These are phyloP conservation scores for Lentinula detonsa DNA, from an alignment of 768 basidiomycete species.

Conservation along the genomic window DNA sequence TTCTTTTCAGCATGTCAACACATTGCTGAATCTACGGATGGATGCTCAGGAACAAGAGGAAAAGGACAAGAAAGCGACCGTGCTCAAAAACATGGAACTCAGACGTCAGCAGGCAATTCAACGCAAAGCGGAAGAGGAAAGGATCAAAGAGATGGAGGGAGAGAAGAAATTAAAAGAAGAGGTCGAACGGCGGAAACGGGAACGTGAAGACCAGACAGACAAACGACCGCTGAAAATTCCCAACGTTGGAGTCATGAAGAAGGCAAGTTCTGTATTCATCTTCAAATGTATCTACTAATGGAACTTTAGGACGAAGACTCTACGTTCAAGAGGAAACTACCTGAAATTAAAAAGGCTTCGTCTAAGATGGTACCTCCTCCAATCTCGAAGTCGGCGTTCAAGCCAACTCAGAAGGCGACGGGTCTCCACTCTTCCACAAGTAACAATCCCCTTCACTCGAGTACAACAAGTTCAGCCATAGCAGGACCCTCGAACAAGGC, in stretches of 20 bases:
- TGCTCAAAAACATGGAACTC: conserved; percentile 77
- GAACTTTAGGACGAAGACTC: conserved; percentile 56
- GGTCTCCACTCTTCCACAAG: conserved; percentile 37
- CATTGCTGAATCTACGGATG: background rate
- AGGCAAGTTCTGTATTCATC: conserved; percentile 29
- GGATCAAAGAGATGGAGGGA: conserved; percentile 51
- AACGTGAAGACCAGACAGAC: conserved; percentile 71
- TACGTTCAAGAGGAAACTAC: conserved; percentile 66
- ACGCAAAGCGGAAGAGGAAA: conserved; percentile 78
- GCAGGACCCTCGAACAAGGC: conserved; percentile 17
- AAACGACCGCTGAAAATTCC: conserved; percentile 54
- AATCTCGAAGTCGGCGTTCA: conserved; percentile 9
- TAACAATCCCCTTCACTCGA: conserved; percentile 32
- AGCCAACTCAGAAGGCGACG: conserved; percentile 45
- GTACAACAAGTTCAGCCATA: conserved; percentile 16
- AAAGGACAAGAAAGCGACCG: conserved; percentile 67
- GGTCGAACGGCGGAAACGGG: conserved; percentile 72
- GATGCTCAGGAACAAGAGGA: conserved; percentile 78
- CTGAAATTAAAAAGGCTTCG: conserved; percentile 49
- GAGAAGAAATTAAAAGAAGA: conserved; percentile 73
- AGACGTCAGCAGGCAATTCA: conserved; percentile 67
- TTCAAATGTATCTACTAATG: background rate
- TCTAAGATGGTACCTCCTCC: conserved; percentile 11
- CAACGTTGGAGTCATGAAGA: conserved; percentile 34
- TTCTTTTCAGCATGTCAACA: conserved; percentile 3